Percentiles rank a stretch among this genome's conserved stretches.
phyloP scores from a whole-genome alignment of 129 eudicot species.

The Apium graveolens region DNA sequence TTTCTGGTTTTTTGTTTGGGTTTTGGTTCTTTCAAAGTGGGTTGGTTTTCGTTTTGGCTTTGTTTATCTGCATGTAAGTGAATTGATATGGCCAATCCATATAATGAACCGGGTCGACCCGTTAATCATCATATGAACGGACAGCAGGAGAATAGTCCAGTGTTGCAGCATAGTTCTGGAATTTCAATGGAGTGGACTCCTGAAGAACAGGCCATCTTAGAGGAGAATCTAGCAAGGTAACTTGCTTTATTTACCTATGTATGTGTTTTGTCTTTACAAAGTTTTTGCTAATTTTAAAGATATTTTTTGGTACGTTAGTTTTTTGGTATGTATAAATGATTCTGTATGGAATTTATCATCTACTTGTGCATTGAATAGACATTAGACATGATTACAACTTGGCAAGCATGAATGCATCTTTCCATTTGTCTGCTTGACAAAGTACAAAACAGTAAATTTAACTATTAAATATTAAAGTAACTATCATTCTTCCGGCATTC shows the following conservation, averaged over 20 bases:
- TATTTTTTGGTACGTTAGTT: not conserved
- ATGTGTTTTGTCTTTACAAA: not conserved
- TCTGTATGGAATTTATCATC: not conserved
- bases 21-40: not conserved
- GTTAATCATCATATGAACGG: not conserved
- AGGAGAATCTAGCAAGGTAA: constrained; percentile 25
- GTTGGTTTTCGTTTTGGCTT: not conserved
- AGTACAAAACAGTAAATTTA: not conserved
- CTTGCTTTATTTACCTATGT: not conserved
- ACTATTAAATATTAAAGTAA: not conserved
- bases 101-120: constrained; percentile 7
- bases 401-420: not conserved
- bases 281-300: not conserved
- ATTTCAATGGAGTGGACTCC: constrained; percentile 32
- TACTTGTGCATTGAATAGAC: not conserved
- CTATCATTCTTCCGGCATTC: not conserved
- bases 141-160: not conserved
- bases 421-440: not conserved
- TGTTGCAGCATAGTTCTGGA: constrained; percentile 3
- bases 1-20: not conserved
- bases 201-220: constrained; percentile 31
- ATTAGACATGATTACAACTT: not conserved
- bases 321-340: not conserved
- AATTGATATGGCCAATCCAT: constrained; percentile 11
- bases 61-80: constrained; percentile 3